These are phyloP conservation scores for Rhodomyrtus psidioides DNA, from an alignment of 441 rosid genomes.

Conservation along the genomic window DNA sequence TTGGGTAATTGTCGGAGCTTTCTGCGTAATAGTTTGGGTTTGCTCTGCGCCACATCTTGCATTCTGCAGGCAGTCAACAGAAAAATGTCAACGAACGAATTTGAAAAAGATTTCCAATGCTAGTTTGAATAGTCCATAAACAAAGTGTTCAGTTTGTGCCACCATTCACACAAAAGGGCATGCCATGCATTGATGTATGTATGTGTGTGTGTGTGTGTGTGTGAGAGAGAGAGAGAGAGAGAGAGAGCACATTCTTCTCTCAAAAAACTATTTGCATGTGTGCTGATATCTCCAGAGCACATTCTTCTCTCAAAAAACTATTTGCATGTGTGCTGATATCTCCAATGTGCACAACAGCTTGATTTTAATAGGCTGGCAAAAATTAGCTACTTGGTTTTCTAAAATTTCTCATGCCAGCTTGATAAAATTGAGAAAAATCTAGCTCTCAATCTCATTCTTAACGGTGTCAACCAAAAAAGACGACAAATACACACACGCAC, in stretches of 20 bases:
- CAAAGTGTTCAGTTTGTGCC: neutral
- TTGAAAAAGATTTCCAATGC: neutral
- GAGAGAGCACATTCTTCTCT: neutral
- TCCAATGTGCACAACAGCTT: neutral
- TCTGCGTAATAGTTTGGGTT: conserved; percentile 62
- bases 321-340: neutral
- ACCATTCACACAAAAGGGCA: neutral
- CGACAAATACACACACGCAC: too few relatives aligned
- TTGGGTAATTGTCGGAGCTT: conserved; percentile 78
- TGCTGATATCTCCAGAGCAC: neutral
- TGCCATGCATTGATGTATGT: neutral
- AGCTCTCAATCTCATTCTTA: neutral
- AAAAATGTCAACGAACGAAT: neutral
- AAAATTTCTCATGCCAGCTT: neutral
- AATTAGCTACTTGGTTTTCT: neutral
- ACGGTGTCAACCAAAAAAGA: neutral
- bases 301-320: neutral
- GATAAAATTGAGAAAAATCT: neutral
- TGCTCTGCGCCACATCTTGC: conserved; percentile 62
- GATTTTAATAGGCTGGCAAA: neutral
- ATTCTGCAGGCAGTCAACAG: conserved; percentile 29
- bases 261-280: neutral
- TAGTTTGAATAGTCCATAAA: neutral
- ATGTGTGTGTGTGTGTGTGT: neutral
- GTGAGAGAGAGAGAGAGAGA: neutral